These are phyloP conservation scores for Begonia masoniana DNA, from an alignment of 306 rosid genomes.

Conservation along the genomic window DNA sequence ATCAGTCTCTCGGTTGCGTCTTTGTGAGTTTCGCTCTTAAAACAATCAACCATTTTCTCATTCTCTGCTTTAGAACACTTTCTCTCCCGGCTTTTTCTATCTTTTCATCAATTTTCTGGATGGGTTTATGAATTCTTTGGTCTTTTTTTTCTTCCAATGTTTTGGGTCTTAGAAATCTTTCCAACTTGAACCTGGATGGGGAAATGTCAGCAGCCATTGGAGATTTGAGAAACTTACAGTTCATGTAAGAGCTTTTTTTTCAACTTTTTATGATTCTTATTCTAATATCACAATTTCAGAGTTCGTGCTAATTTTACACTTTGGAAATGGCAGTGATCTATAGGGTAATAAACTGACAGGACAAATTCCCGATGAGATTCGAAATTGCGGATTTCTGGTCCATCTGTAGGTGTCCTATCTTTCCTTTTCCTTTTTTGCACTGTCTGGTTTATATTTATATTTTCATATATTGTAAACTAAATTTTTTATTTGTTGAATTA, in stretches of 20 bases:
- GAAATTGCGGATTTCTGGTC: slow-evolving; percentile 46
- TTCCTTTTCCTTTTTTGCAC: not conserved
- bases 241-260: slow-evolving; percentile 30
- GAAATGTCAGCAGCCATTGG: slow-evolving; percentile 87
- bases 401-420: slow-evolving; percentile 13
- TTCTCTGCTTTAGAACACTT: not conserved
- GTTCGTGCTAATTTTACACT: not conserved
- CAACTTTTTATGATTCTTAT: too few species aligned
- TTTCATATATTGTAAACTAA: not conserved
- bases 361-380: slow-evolving; percentile 91
- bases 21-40: slow-evolving; percentile 32
- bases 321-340: slow-evolving; percentile 36
- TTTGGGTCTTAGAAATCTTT: slow-evolving; percentile 48
- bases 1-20: slow-evolving; percentile 49
- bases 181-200: slow-evolving; percentile 62
- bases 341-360: slow-evolving; percentile 71
- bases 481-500: not conserved
- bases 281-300: too few species aligned
- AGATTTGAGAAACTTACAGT: slow-evolving; percentile 42
- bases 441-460: not conserved
- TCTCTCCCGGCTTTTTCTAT: not conserved
- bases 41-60: not conserved
- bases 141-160: not conserved
- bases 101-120: not conserved
- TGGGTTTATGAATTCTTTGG: not conserved